A percentile compares a stretch with the other conserved stretches of the same genome.
Evolutionary conservation across 495 filamentous ascomycete species (phyloP).

Genomic region (Trichoderma asperelloides): DNA sequence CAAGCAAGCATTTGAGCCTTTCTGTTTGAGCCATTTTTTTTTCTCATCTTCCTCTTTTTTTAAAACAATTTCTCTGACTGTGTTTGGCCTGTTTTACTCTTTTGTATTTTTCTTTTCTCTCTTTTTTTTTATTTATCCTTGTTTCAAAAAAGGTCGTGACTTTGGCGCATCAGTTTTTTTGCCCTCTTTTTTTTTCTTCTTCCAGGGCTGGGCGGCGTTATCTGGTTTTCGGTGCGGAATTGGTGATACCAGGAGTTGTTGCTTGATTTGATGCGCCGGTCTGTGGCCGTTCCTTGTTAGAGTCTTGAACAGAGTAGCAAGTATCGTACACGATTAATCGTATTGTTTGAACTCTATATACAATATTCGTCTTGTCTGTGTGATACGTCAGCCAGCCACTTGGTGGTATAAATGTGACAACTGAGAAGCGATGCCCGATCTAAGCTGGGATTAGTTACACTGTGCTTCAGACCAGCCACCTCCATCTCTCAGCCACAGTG

Average conservation of each 20-base stretch:
- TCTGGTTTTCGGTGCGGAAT: not conserved
- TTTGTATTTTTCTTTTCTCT: not conserved
- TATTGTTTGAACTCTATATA: not conserved
- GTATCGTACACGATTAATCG: conserved; percentile 1
- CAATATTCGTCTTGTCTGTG: not conserved
- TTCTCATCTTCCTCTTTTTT: not conserved
- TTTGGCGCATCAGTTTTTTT: not conserved
- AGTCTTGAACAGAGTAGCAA: not conserved
- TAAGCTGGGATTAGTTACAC: not conserved
- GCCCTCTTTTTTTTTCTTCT: not conserved
- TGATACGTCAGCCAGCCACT: not conserved
- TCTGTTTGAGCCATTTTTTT: not conserved
- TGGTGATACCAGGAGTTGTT: conserved; percentile 5
- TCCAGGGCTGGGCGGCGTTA: not conserved
- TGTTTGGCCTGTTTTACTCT: not conserved
- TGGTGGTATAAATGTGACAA: not conserved
- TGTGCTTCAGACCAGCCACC: not conserved
- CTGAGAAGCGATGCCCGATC: not conserved
- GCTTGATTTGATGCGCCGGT: conserved; percentile 8
- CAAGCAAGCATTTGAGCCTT: not conserved
- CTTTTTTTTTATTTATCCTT: not conserved
- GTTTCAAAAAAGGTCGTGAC: not conserved
- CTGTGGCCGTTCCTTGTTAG: not conserved
- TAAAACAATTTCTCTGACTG: not conserved
- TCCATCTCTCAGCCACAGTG: not conserved